Base-by-base conservation (phyloP, 108 stramenopile species). In the Schizochytrium sp. region DNA sequence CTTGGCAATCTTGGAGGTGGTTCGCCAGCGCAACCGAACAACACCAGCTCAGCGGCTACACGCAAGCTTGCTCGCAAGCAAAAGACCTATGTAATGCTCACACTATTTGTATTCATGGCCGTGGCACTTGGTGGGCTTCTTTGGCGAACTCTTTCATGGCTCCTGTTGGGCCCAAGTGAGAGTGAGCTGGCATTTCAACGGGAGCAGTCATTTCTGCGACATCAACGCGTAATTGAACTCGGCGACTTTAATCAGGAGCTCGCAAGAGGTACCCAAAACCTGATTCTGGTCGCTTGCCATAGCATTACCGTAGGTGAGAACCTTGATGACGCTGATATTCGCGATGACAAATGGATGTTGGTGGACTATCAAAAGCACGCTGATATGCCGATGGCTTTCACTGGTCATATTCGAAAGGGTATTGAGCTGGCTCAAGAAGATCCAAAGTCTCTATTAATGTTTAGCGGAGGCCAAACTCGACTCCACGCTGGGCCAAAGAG, bases 401-500 rank as follows among this genome's bases (percentile, higher is more conserved):
- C 96, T 41, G 95, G 91, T 5, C 99, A 99, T 90, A 98, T 98
- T 61, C 88, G 90, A 72, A 94, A 94, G 0, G 99, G 97, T 7
- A 95, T 98, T 47, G 88, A 91, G 72, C 90, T 94, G 57, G 95
- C 97, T 10, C 61, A 89, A 7, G 49, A 91, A 10, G 97, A 98
- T 92, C 93, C 95, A 58, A 59, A 91, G 1, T 89, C 96, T 19
- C 92, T 99, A 58, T 89, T 99, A 41, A 90, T 99, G 0, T 98
- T 99, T 92, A 93, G 93, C 88, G 99, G 98, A 19, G 99, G 99
- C 0, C 95, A 98, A 90, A 99, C 99, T 44, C 60, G 99, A 88
- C 93, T 93, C 7, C 89, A 91, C 47, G 96, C 95, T 42, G 99
- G 98, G 42, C 93, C 93, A 12, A 90, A 72, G 72, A 88, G 90